These are phyloP conservation scores for Paratrypanosoma confusum DNA, from an alignment of 208 protist genomes.

Conservation along the genomic window DNA sequence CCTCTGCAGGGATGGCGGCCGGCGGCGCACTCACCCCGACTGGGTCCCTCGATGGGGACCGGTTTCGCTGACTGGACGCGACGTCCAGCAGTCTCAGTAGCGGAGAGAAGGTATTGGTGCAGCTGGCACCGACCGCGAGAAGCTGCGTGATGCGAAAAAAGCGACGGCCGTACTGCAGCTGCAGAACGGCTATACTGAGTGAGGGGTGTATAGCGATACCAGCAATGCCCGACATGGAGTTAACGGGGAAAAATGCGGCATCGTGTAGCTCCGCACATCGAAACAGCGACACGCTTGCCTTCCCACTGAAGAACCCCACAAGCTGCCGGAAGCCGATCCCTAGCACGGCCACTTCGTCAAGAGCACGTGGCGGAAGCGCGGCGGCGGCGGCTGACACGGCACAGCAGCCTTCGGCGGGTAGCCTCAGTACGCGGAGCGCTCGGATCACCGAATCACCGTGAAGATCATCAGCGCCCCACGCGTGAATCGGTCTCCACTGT, in stretches of 20 bases:
- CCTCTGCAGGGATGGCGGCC: background rate
- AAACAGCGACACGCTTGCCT: constrained; percentile 25
- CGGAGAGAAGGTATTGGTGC: constrained; percentile 4
- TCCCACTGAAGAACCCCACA: constrained; percentile 21
- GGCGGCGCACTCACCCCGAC: constrained; percentile 8
- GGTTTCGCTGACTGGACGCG: constrained; percentile 2
- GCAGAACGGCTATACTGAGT: constrained; percentile 27
- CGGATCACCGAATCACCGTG: background rate
- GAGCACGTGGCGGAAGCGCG: background rate
- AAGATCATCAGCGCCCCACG: constrained; percentile 19
- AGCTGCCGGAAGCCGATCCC: constrained; percentile 30
- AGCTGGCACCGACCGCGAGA: constrained; percentile 18
- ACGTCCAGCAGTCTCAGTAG: constrained; percentile 11
- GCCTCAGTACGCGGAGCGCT: background rate
- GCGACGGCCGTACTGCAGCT: constrained; percentile 21
- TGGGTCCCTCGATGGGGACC: constrained; percentile 4
- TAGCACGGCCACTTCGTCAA: constrained; percentile 17
- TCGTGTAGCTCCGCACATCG: constrained; percentile 25
- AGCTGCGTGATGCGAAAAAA: constrained; percentile 25
- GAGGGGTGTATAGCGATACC: constrained; percentile 58
- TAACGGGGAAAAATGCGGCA: constrained; percentile 11
- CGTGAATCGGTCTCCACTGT: too few relatives aligned
- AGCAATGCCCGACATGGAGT: too few relatives aligned
- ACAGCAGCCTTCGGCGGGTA: background rate
- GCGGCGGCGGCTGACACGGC: background rate